These are phyloP conservation scores for Tricholoma terreum DNA, from an alignment of 768 basidiomycete species.

Conservation along the genomic window DNA sequence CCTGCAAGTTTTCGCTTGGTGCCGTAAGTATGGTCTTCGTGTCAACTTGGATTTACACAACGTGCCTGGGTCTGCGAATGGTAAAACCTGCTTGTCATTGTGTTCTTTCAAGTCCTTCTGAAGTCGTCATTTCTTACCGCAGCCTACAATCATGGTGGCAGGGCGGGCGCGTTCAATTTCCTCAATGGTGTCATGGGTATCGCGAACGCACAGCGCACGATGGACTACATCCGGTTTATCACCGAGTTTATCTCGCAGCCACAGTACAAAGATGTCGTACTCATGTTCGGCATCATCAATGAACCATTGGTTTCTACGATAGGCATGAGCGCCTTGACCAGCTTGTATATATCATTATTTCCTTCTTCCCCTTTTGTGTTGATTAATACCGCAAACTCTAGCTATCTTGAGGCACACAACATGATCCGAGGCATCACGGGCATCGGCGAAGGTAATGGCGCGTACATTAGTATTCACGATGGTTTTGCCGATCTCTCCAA, in stretches of 20 bases:
- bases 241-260: slow-evolving; percentile 83
- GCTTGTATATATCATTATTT: slow-evolving; percentile 57
- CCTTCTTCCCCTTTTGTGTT: slow-evolving; percentile 32
- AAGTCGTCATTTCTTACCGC: neutral
- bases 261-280: slow-evolving; percentile 64
- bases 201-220: slow-evolving; percentile 77
- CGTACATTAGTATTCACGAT: slow-evolving; percentile 47
- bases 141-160: slow-evolving; percentile 64
- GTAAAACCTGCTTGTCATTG: slow-evolving; percentile 25
- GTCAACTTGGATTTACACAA: slow-evolving; percentile 79
- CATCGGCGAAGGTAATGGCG: slow-evolving; percentile 63
- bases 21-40: slow-evolving; percentile 80
- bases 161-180: slow-evolving; percentile 60
- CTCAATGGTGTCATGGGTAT: slow-evolving; percentile 78
- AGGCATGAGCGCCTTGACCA: slow-evolving; percentile 49
- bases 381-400: slow-evolving; percentile 15
- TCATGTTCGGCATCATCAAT: slow-evolving; percentile 64
- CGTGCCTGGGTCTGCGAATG: slow-evolving; percentile 76
- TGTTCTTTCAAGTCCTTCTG: neutral
- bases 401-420: slow-evolving; percentile 56
- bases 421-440: slow-evolving; percentile 75
- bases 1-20: slow-evolving; percentile 72
- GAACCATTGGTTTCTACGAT: slow-evolving; percentile 55
- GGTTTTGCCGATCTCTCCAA: slow-evolving; percentile 41
- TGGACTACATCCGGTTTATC: slow-evolving; percentile 77